Evolutionary conservation across 2,329 filamentous ascomycete species (phyloP), one percentile per base, ranked within the genome.

Genomic region (Plenodomus lindquistii): DNA sequence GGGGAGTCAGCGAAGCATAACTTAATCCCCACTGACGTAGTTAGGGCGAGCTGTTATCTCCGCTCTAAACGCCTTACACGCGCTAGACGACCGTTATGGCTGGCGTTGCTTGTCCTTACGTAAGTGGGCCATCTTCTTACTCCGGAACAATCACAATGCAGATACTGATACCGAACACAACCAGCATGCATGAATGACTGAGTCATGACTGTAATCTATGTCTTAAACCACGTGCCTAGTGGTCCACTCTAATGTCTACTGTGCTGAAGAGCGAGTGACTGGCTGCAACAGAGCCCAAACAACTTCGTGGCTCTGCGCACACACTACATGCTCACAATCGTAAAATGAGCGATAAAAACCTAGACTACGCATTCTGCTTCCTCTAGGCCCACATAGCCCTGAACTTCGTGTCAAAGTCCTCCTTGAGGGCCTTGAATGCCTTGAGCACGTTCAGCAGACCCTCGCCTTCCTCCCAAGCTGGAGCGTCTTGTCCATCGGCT

Each of bases 391-490:
- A 85, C 61, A 81, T 79, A 59, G 79, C 79, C 62, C 65, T 76
- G 70, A 88, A 88, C 73, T 86, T 88, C 37, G 77, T 75, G 54
- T 86, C 80, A 66, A 87, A 88, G 47, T 83, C 81, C 21, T 74
- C 72, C 61, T 80, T 80, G 54, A 88, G 63, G 59, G 77, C 69
- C 51, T 73, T 75, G 61, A 88, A 87, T 1, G 83, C 82, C 59
- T 75, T 77, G 13, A 85, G 72, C 19, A 88, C 84, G 54, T 80
- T 79, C 54, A 77, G 59, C 63, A 87, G 62, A 29, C 75, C 76
- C 38, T 69, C 73, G 31, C 74, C 78, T 40, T 78, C 77, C 22
- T 76, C 73, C 71, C 73, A 76, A 21, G 70, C 67, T 6, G 62
- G 70, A 31, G 52, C 44, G 20, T 65, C 55, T 40, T 37, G 35